Base-by-base conservation (phyloP, 371 early-diverging fungal species). In the Apophysomyces sp. region DNA sequence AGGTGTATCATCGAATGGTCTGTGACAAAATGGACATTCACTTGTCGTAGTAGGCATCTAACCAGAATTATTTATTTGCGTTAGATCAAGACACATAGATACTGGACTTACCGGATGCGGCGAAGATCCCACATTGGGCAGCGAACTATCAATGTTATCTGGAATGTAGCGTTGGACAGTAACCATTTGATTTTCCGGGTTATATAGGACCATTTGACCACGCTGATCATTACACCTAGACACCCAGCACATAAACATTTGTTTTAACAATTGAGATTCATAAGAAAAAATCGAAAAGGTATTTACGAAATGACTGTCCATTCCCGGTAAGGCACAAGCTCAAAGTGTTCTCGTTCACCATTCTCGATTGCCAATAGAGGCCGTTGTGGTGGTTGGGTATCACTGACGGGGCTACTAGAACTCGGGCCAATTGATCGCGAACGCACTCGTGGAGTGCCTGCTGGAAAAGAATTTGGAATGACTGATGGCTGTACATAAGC, bases 221-320 rank as follows among this genome's bases (percentile, higher is more conserved):
- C 65, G 63, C 16, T 52, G 53, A 52, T 75, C 73, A 34, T 81
- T 78, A 5, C 73, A 77, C 18, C 83, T 83, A 67, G n/a, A n/a
- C n/a, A n/a, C n/a, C n/a, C n/a, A n/a, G n/a, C 27, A 34, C 13
- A 34, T 26, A 63, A 39, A 32, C 6, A 27, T 36, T 34, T 34
- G 8, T 34, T 13, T 34, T 34, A 15, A 21, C 21, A 2, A 21
- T 6, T n/a, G 9, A 7, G 21, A 21, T 21, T n/a, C n/a, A n/a
- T n/a, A n/a, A n/a, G n/a, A n/a, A n/a, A n/a, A n/a, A n/a, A n/a
- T n/a, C n/a, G n/a, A n/a, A n/a, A n/a, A n/a, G 21, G 24, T n/a
- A 57, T 72, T 67, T 74, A 83, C 81, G 76, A 66, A 36, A 83
- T 83, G 12, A 83, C 69, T 4, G 82, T 80, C 78, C 80, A 83